These are phyloP conservation scores for Trypanosoma scelopori DNA, from an alignment of 208 protist genomes.

Conservation along the genomic window DNA sequence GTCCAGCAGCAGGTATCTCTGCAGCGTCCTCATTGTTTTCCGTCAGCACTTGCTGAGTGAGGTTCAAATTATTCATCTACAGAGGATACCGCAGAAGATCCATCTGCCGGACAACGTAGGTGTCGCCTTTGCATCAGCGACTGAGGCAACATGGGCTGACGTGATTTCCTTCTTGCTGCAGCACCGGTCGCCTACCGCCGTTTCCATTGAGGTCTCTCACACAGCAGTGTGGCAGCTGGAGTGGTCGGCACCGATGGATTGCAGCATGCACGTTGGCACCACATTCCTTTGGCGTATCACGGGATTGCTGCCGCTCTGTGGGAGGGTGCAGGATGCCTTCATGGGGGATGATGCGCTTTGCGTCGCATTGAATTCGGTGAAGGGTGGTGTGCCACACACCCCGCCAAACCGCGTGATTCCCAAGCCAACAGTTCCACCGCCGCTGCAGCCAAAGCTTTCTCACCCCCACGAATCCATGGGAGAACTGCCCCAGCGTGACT, in stretches of 20 bases:
- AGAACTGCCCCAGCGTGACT: slow-evolving; percentile 1
- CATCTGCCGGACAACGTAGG: neutral
- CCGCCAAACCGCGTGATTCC: slow-evolving; percentile 1
- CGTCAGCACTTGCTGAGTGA: slow-evolving; percentile 1
- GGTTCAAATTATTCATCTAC: slow-evolving; percentile 8
- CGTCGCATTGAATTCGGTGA: slow-evolving; percentile 1
- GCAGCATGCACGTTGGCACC: slow-evolving; percentile 1
- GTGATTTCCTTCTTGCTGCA: slow-evolving; percentile 9
- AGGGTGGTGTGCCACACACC: neutral
- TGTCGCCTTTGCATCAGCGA: slow-evolving; percentile 19
- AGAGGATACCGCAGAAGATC: neutral
- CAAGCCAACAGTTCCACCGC: slow-evolving; percentile 3
- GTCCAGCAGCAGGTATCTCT: slow-evolving; percentile 18
- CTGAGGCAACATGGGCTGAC: slow-evolving; percentile 29
- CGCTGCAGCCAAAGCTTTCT: slow-evolving; percentile 8
- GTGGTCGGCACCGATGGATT: slow-evolving; percentile 3
- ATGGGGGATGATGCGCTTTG: neutral
- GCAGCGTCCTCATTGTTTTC: slow-evolving; percentile 10
- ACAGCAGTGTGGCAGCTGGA: slow-evolving; percentile 15
- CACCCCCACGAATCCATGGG: neutral
- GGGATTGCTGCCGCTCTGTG: neutral
- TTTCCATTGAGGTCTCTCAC: neutral
- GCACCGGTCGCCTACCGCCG: neutral
- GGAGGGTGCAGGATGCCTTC: slow-evolving; percentile 9
- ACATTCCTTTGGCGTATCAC: slow-evolving; percentile 12